Evolutionary conservation across 768 basidiomycete species (phyloP).

Genomic region (Amanita brunnescens): DNA sequence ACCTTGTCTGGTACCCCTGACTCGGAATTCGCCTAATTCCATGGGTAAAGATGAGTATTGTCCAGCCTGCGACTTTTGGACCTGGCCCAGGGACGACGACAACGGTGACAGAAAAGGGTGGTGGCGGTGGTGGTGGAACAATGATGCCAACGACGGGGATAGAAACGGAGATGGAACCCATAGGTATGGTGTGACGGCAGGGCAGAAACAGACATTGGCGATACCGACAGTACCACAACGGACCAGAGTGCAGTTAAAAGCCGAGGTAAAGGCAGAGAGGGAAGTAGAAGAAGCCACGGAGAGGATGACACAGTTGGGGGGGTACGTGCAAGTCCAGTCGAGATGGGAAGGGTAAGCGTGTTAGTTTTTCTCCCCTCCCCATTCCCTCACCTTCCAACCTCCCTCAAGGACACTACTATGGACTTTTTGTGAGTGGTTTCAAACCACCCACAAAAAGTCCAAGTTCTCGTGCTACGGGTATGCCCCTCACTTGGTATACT

Average conservation of each 20-base stretch:
- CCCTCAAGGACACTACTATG: too few relatives aligned
- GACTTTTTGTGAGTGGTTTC: too few relatives aligned
- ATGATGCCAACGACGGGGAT: too few relatives aligned
- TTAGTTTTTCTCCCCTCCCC: too few relatives aligned
- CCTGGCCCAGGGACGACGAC: not conserved
- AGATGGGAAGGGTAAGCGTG: constrained; percentile 8
- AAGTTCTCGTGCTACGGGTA: too few relatives aligned
- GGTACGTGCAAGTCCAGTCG: constrained; percentile 3
- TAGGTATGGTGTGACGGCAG: not conserved
- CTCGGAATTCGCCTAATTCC: too few relatives aligned
- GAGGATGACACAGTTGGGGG: constrained; percentile 2
- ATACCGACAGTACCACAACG: not conserved
- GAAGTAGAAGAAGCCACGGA: constrained; percentile 2
- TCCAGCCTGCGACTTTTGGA: not conserved
- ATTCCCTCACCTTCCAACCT: too few relatives aligned
- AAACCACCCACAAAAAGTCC: not conserved
- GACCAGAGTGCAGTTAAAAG: constrained; percentile 2
- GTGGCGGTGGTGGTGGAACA: too few relatives aligned
- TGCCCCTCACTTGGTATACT: not conserved
- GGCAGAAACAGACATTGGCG: too few relatives aligned
- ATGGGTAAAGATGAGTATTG: not conserved
- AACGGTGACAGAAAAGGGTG: not conserved
- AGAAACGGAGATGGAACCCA: too few relatives aligned
- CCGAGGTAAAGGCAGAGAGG: constrained; percentile 3
- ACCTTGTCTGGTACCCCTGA: too few relatives aligned